Conservation (phyloP, 2,329 filamentous ascomycete genomes). For the Exophiala spinifera region DNA sequence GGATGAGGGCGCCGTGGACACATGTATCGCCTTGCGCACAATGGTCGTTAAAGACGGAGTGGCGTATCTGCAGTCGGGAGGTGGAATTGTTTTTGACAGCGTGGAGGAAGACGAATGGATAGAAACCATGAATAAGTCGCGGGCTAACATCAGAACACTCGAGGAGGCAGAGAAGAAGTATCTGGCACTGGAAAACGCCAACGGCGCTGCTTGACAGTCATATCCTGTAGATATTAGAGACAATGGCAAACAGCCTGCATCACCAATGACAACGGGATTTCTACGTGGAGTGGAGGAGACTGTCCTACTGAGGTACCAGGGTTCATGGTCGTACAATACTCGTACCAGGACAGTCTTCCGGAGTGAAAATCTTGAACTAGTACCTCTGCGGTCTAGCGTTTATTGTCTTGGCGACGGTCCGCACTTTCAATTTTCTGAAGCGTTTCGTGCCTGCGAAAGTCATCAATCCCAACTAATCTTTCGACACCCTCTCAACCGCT, state of each 20-base stretch:
- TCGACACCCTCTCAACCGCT: slow-evolving; percentile 32
- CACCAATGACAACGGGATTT: neutral
- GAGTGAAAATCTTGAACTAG: neutral
- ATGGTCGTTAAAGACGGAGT: slow-evolving; percentile 92
- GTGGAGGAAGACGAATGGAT: slow-evolving; percentile 88
- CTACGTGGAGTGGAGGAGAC: too few relatives aligned
- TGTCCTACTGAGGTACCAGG: too few relatives aligned
- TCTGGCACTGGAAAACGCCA: slow-evolving; percentile 41
- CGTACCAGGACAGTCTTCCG: too few relatives aligned
- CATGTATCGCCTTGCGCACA: slow-evolving; percentile 76
- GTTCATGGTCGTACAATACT: too few relatives aligned
- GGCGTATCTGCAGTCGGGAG: slow-evolving; percentile 82
- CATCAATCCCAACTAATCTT: slow-evolving; percentile 11
- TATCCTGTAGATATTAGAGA: neutral
- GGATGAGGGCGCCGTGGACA: slow-evolving; percentile 86
- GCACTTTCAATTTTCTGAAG: slow-evolving; percentile 1
- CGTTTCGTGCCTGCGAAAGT: neutral
- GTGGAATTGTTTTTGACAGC: slow-evolving; percentile 92
- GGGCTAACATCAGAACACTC: slow-evolving; percentile 86
- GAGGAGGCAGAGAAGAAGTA: slow-evolving; percentile 74
- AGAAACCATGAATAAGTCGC: slow-evolving; percentile 95
- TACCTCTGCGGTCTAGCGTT: neutral
- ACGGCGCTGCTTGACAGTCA: slow-evolving; percentile 19
- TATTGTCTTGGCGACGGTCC: slow-evolving; percentile 3
- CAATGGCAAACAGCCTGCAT: neutral